Evolutionary conservation across 1,139 yeast genomes (phyloP), one percentile per base, ranked within the genome.

Genomic region (Zygoascus sp.): DNA sequence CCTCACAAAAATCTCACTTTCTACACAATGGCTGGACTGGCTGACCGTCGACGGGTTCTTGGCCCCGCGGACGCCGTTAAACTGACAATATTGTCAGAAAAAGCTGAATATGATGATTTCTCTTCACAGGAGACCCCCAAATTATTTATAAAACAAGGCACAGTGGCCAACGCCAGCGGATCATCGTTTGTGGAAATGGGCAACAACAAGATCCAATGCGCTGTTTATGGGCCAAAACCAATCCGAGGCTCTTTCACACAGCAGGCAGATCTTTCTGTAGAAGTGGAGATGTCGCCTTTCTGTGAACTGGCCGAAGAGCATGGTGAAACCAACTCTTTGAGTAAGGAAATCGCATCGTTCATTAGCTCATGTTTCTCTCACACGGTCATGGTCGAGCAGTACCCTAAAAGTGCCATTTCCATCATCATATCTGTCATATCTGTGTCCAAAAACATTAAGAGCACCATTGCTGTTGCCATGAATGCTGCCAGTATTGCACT

Each of bases 151-250:
- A 75, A 81, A 57, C 77, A 81, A 4, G 86, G 87, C 1, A 67
- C 77, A 17, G 79, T 84, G 17, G 76, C 78, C 35, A 86, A 85
- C 55, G 83, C 92, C 40, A 83, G 82, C 59, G 97, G 97, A 1
- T 87, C 96, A 8, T 77, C 94, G 10, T 85, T 83, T 58, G 63
- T 87, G 32, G 97, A 90, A 63, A 73, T 76, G 10, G 83, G 77
- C 13, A 75, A 75, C 44, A 77, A 79, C 25, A 73, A 81, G 35
- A 67, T 89, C 6, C 80, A 83, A 51, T 82, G 83, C 1, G 76
- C 89, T 1, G 83, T 90, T 0, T 87, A 83, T 64, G 97, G 97
- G 0, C 97, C 97, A 9, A 75, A 92, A 54, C 96, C 97, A 5
- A 81, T 85, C 42, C 73, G 87, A 52, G 89, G 90, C 0, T 77